Evolutionary conservation across 164 flowering plant species (phyloP), one percentile per base, ranked within the genome.

Genomic region (Macadamia tetraphylla): DNA sequence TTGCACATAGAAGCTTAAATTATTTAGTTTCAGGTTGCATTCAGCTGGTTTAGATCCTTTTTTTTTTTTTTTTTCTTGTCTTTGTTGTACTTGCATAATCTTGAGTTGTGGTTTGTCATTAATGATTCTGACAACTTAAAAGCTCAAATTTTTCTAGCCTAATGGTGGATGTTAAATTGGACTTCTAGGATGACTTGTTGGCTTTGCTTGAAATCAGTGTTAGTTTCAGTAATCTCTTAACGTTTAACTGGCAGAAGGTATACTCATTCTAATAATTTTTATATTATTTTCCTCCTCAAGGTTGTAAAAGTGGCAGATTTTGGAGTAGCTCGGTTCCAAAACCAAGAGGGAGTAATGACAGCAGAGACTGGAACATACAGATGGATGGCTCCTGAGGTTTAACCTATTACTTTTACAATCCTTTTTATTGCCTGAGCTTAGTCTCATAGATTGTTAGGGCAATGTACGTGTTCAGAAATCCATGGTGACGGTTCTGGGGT

Each of bases 311-410:
- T 94, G 76, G 93, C 98, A 60, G 98, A 94, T 78, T 94, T 94
- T 85, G 98, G 98, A 70, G 90, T 94, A 76, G 98, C 98, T 67
- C 96, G 98, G 52, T 94, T 88, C 74, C 94, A 81, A 75, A 82
- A 71, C 74, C 82, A 84, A 74, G 94, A 79, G 58, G 98, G 98
- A 32, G 86, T 84, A 13, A 94, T 94, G 98, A 94, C 98, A 32
- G 98, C 98, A 42, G 98, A 94, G 74, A 94, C 97, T 29, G 98
- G 97, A 80, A 91, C 97, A 29, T 91, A 94, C 64, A 85, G 97
- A 81, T 94, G 97, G 98, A 93, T 93, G 98, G 98, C 97, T 49
- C 98, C 98, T 65, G 98, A 94, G 98, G 98, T 94, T 7, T 65
- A 76, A 3, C 44, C 67, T 14, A 48, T 31, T 71, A 29, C 9